Evolutionary conservation across 805 yeast species (phyloP).

Genomic region (Yarrowia sp.): DNA sequence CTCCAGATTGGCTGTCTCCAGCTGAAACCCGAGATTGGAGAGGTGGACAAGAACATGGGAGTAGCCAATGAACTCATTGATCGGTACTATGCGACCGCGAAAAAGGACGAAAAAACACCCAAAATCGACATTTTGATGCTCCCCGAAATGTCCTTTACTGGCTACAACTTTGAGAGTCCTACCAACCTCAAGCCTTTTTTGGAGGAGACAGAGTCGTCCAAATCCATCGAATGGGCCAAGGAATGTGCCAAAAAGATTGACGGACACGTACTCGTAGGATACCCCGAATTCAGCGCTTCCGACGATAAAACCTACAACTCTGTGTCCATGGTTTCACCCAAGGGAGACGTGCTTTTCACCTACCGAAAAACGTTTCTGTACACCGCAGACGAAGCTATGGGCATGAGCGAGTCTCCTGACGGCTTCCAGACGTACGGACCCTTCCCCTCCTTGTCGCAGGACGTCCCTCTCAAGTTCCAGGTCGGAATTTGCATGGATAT

Average conservation of each 20-base stretch:
- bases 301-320: conserved; percentile 52
- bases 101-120: background rate
- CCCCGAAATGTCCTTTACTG: conserved; percentile 83
- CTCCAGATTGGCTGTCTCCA: conserved; percentile 15
- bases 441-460: conserved; percentile 23
- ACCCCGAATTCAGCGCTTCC: conserved; percentile 55
- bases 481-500: conserved; percentile 94
- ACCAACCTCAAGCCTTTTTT: conserved; percentile 55
- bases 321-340: conserved; percentile 58
- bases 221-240: conserved; percentile 47
- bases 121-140: conserved; percentile 60
- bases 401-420: conserved; percentile 62
- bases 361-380: conserved; percentile 76
- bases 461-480: conserved; percentile 43
- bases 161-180: conserved; percentile 61
- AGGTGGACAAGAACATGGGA: conserved; percentile 12
- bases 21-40: conserved; percentile 15
- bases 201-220: conserved; percentile 53
- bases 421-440: conserved; percentile 44
- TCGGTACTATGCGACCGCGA: background rate
- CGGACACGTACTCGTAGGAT: conserved; percentile 76
- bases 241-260: conserved; percentile 47
- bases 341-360: conserved; percentile 57
- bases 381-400: conserved; percentile 78
- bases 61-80: background rate